These are phyloP conservation scores for Neocatenulostroma microsporum DNA, from an alignment of 2,329 filamentous ascomycete species.

Conservation along the genomic window DNA sequence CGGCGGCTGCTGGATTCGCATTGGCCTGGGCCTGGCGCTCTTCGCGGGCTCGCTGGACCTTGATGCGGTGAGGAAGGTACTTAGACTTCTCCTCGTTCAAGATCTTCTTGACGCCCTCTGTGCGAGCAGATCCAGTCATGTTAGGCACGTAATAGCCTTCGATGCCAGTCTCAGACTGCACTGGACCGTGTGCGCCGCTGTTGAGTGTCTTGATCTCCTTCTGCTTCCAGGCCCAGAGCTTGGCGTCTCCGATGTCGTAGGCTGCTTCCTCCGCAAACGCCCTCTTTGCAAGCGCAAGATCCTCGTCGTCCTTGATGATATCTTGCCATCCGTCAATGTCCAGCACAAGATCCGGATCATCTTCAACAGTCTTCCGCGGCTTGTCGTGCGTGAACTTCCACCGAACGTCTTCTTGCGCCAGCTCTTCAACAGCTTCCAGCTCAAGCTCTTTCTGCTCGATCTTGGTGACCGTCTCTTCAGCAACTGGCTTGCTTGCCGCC, in stretches of 20 bases:
- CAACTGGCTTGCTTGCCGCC: conserved; percentile 21
- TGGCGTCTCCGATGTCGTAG: conserved; percentile 49
- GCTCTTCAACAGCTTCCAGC: conserved; percentile 42
- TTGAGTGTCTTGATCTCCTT: conserved; percentile 65
- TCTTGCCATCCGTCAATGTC: conserved; percentile 66
- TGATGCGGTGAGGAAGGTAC: conserved; percentile 94
- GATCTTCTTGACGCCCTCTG: conserved; percentile 91
- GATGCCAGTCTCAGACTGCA: conserved; percentile 48
- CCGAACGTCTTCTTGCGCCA: conserved; percentile 43
- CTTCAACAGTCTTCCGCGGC: conserved; percentile 57
- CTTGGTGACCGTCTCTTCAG: conserved; percentile 31
- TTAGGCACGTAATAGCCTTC: conserved; percentile 77
- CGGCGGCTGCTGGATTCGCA: conserved; percentile 54
- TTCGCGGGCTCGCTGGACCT: conserved; percentile 83
- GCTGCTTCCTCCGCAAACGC: conserved; percentile 42
- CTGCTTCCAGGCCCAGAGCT: conserved; percentile 63
- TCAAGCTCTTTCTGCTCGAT: conserved; percentile 31
- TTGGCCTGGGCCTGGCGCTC: conserved; percentile 74
- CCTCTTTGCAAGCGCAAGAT: conserved; percentile 50
- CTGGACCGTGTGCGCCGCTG: conserved; percentile 48
- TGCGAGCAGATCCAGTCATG: conserved; percentile 73
- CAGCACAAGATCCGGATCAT: conserved; percentile 55
- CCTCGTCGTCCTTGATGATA: conserved; percentile 61
- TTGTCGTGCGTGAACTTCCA: conserved; percentile 54
- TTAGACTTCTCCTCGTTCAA: conserved; percentile 96